Conservation (phyloP, 2,329 filamentous ascomycete genomes). For the Aspergillus quadricinctus region DNA sequence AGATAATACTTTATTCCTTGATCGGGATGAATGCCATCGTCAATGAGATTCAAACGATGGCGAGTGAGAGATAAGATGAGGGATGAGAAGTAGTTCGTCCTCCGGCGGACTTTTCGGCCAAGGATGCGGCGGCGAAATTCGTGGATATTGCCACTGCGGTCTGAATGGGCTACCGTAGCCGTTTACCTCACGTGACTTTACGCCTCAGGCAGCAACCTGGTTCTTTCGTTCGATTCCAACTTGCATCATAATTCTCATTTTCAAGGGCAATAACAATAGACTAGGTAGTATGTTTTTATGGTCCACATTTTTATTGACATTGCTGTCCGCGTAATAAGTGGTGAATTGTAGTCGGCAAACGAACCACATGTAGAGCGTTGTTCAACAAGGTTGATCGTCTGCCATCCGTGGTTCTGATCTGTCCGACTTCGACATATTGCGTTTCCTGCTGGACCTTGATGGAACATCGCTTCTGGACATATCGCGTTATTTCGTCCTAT, state of each 20-base stretch:
- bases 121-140: conserved; percentile 31
- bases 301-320: neutral
- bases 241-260: too few species aligned
- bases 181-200: conserved; percentile 16
- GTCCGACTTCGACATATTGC: neutral
- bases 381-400: neutral
- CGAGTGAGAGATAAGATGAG: conserved; percentile 6
- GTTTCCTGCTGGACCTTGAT: neutral
- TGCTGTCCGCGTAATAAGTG: neutral
- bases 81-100: neutral
- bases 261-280: neutral
- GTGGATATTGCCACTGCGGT: conserved; percentile 23
- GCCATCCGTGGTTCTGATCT: neutral
- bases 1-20: conserved; percentile 9
- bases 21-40: conserved; percentile 22
- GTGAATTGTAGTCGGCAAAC: neutral
- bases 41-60: conserved; percentile 18
- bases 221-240: too few species aligned
- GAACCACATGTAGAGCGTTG: neutral
- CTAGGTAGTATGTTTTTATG: neutral
- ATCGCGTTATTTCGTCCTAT: neutral
- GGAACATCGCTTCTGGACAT: neutral
- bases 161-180: conserved; percentile 15
- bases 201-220: conserved; percentile 12
- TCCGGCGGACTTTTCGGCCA: conserved; percentile 1